phyloP scores from a whole-genome alignment of 305 asterid species.

The Solanum hybrid region DNA sequence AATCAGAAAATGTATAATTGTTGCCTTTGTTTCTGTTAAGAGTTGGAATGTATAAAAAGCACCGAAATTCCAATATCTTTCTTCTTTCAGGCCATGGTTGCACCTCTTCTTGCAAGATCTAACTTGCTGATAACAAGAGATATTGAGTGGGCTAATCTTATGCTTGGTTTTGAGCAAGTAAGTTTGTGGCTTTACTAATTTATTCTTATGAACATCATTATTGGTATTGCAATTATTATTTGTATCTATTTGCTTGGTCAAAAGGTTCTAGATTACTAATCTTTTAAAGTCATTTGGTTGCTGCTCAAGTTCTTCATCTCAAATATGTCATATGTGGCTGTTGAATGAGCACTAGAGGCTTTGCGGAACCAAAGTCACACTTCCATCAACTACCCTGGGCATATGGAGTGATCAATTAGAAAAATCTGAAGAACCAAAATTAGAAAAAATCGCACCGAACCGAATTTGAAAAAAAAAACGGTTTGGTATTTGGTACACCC shows the following conservation, averaged over 20 bases:
- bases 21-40: neutral
- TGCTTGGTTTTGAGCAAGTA: conserved; percentile 94
- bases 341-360: neutral
- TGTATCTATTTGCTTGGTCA: neutral
- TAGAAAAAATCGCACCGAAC: neutral
- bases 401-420: neutral
- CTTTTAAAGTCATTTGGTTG: neutral
- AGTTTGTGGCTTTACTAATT: conserved; percentile 15
- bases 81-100: conserved; percentile 58
- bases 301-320: neutral
- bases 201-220: neutral
- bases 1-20: neutral
- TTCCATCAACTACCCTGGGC: neutral
- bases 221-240: neutral
- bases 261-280: neutral
- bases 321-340: neutral
- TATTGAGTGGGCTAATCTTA: conserved; percentile 96
- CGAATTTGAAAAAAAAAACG: neutral
- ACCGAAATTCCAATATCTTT: conserved; percentile 1
- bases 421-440: neutral
- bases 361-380: neutral
- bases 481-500: neutral
- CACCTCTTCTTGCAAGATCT: conserved; percentile 95
- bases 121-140: conserved; percentile 95
- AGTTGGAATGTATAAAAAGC: neutral